Percentiles rank a stretch among this genome's conserved stretches.
phyloP scores from a whole-genome alignment of 1,284 basidiomycete species.

The Ganoderma sp. region DNA sequence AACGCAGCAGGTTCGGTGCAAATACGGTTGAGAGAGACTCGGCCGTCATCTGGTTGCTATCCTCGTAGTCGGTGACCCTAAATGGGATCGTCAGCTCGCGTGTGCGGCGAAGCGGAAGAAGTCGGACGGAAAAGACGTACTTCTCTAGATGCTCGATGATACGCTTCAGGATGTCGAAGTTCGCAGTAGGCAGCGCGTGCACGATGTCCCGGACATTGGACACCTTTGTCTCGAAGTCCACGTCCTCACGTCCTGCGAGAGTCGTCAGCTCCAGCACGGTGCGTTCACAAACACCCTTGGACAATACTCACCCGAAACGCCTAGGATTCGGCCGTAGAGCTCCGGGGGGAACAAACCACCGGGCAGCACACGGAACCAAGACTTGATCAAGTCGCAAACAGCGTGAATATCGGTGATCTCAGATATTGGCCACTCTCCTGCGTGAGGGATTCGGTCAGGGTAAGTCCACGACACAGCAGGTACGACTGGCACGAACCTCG shows the following conservation, averaged over 20 bases:
- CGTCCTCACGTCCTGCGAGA: slow-evolving; percentile 31
- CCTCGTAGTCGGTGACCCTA: slow-evolving; percentile 84
- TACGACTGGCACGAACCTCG: slow-evolving; percentile 48
- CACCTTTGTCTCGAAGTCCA: slow-evolving; percentile 64
- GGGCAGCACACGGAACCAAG: slow-evolving; percentile 82
- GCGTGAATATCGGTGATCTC: slow-evolving; percentile 75
- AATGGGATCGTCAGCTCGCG: not conserved
- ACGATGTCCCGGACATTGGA: slow-evolving; percentile 68
- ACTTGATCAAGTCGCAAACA: slow-evolving; percentile 80
- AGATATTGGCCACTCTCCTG: slow-evolving; percentile 66
- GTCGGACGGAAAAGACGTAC: slow-evolving; percentile 46
- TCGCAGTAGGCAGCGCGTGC: slow-evolving; percentile 67
- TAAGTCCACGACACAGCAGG: not conserved
- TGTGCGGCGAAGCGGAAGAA: not conserved
- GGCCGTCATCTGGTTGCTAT: slow-evolving; percentile 85
- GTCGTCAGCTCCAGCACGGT: not conserved
- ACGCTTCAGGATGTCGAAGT: slow-evolving; percentile 77
- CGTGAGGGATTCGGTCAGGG: not conserved
- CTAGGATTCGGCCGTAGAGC: slow-evolving; percentile 70
- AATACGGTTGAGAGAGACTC: slow-evolving; percentile 84
- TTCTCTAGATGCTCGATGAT: slow-evolving; percentile 83
- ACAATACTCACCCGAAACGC: slow-evolving; percentile 62
- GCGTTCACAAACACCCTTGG: not conserved
- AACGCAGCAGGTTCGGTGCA: slow-evolving; percentile 76
- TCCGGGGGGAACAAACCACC: slow-evolving; percentile 77